Conservation (phyloP, 2,329 filamentous ascomycete genomes). For the Hypoxylon sp. region DNA sequence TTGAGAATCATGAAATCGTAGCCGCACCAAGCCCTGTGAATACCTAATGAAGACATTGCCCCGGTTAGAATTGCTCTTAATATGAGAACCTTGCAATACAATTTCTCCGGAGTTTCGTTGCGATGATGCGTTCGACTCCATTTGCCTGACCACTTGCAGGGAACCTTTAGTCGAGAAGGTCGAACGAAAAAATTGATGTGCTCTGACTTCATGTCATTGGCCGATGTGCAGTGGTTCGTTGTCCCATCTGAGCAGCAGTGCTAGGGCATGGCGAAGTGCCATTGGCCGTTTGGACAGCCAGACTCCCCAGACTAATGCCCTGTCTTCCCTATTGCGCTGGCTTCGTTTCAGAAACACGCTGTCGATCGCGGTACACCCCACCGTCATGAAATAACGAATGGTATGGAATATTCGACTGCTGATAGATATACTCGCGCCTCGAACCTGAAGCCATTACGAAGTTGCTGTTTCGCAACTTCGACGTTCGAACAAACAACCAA, state of each 20-base stretch:
- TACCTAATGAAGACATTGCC: too few relatives aligned
- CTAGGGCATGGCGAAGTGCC: slow-evolving; percentile 19
- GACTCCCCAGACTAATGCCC: slow-evolving; percentile 18
- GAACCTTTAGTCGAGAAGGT: slow-evolving; percentile 22
- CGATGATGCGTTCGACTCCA: background rate
- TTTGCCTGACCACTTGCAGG: slow-evolving; percentile 1
- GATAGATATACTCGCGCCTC: slow-evolving; percentile 8
- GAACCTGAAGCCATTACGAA: slow-evolving; percentile 10
- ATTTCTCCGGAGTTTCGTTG: slow-evolving; percentile 1
- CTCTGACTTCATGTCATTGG: slow-evolving; percentile 24
- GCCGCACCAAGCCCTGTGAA: too few relatives aligned
- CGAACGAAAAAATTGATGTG: too few relatives aligned
- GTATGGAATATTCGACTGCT: slow-evolving; percentile 1
- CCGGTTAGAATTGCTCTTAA: too few relatives aligned
- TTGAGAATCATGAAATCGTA: background rate
- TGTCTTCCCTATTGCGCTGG: slow-evolving; percentile 26
- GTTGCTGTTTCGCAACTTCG: slow-evolving; percentile 5
- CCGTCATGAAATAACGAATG: slow-evolving; percentile 23
- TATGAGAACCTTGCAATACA: too few relatives aligned
- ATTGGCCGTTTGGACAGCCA: slow-evolving; percentile 27
- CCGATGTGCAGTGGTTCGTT: slow-evolving; percentile 3
- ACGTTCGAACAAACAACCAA: slow-evolving; percentile 3
- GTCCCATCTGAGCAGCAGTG: slow-evolving; percentile 22
- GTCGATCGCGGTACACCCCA: slow-evolving; percentile 29
- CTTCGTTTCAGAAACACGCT: slow-evolving; percentile 32